Base-by-base conservation (phyloP, 2,329 filamentous ascomycete genomes). In the Neocatenulostroma microsporum region DNA sequence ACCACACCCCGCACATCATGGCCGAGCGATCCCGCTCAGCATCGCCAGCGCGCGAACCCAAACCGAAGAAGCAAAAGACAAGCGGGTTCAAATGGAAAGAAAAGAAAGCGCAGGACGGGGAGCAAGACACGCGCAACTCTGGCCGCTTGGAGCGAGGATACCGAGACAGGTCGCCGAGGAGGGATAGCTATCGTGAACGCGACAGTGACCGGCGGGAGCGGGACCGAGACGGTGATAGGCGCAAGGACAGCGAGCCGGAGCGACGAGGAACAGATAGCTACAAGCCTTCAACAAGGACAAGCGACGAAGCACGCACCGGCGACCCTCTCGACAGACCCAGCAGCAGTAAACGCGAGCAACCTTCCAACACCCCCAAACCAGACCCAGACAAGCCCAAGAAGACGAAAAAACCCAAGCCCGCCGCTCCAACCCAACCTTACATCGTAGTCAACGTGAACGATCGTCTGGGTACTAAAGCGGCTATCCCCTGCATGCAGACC, bases 361-460 rank as follows among this genome's bases (percentile, higher is more conserved):
- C 14, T n/a, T n/a, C n/a, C n/a, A n/a, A n/a, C n/a, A n/a, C n/a
- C n/a, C n/a, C n/a, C n/a, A n/a, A n/a, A n/a, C n/a, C n/a, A n/a
- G n/a, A n/a, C n/a, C n/a, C n/a, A n/a, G n/a, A n/a, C n/a, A 50
- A 53, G 34, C n/a, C n/a, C n/a, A n/a, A n/a, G n/a, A n/a, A n/a
- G n/a, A 36, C 40, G 19, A 52, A 50, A 30, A 47, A 43, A 27
- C 40, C 43, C 18, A 40, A 41, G 28, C 34, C 41, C 6, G 9
- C 41, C 46, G 54, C 60, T 43, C 61, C 57, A 25, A 64, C 69
- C 5, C 82, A 93, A 56, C 81, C 86, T 39, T 93, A 95, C 82
- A 95, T 96, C 49, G 76, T 94, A 34, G 88, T 96, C 13, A 78
- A 89, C 54, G 79, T 96, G 56, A 96, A 96, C 60, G 89, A 96